A percentile compares a stretch with the other conserved stretches of the same genome.
Conservation (phyloP, 345 rosid genomes). For the Aquilaria sinensis region DNA sequence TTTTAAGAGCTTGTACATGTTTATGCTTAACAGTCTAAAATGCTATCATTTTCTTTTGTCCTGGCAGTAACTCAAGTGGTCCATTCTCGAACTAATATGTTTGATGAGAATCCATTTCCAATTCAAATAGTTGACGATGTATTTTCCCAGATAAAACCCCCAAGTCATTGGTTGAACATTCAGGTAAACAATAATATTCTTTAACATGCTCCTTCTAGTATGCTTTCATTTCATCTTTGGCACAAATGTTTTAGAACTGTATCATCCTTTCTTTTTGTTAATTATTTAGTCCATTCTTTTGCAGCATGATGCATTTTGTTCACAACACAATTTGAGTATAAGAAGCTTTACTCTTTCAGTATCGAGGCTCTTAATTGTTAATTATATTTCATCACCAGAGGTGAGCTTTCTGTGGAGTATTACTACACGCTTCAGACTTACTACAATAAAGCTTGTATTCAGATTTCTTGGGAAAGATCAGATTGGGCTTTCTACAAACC, state of each 20-base stretch:
- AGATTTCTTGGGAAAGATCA: conserved; percentile 43
- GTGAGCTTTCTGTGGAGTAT: conserved; percentile 57
- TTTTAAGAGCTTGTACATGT: neutral
- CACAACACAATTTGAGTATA: conserved; percentile 71
- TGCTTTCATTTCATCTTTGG: neutral
- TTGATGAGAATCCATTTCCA: conserved; percentile 22
- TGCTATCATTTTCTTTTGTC: conserved; percentile 8
- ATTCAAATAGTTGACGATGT: conserved; percentile 46
- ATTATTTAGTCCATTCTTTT: conserved; percentile 14
- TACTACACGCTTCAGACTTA: conserved; percentile 33
- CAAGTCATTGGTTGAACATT: conserved; percentile 66
- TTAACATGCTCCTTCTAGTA: neutral
- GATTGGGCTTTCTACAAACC: conserved; percentile 67
- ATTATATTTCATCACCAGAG: conserved; percentile 83
- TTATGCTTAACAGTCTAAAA: conserved; percentile 1
- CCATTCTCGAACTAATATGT: conserved; percentile 41
- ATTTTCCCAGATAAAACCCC: conserved; percentile 28
- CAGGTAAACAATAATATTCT: conserved; percentile 40
- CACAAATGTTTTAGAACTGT: conserved; percentile 5
- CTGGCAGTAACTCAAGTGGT: conserved; percentile 58
- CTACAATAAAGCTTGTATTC: conserved; percentile 54
- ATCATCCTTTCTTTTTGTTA: neutral
- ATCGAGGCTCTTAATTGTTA: conserved; percentile 30
- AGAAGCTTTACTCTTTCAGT: conserved; percentile 45
- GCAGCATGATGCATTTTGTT: conserved; percentile 72